Evolutionary conservation across 2,329 filamentous ascomycete species (phyloP).

Genomic region (Fusarium napiforme): DNA sequence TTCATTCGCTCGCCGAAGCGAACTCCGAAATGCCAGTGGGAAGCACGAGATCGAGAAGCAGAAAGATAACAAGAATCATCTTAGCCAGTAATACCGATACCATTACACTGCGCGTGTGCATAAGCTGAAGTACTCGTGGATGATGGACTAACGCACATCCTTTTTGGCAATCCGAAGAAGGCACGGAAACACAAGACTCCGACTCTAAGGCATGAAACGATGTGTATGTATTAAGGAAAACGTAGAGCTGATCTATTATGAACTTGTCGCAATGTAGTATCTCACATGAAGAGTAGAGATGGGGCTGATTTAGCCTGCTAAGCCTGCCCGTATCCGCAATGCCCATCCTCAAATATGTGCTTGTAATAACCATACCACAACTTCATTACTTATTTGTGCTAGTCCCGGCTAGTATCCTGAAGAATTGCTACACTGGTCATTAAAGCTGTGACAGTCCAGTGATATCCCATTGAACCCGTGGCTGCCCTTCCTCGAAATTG

Average conservation of each 20-base stretch:
- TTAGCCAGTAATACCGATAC: too few species aligned
- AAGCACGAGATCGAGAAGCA: too few species aligned
- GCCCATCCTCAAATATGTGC: too few species aligned
- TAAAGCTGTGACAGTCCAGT: conserved; percentile 26
- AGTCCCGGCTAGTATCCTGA: background rate
- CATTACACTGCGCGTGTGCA: too few species aligned
- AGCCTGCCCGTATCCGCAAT: background rate
- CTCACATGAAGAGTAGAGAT: background rate
- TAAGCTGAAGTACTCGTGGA: too few species aligned
- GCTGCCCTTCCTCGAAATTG: conserved; percentile 18
- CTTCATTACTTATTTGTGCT: fast-evolving
- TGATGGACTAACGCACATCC: background rate
- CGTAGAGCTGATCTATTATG: fast-evolving
- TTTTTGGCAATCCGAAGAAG: background rate
- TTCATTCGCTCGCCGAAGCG: too few species aligned
- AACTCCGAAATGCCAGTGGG: too few species aligned
- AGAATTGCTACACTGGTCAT: conserved; percentile 17
- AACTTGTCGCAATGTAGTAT: background rate
- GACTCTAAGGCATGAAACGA: fast-evolving
- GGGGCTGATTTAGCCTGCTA: background rate
- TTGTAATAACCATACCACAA: too few species aligned
- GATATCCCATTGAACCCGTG: conserved; percentile 20
- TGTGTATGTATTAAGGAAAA: too few species aligned
- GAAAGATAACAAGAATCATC: too few species aligned
- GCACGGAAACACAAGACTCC: background rate